Evolutionary conservation across 1,284 basidiomycete species (phyloP), one percentile per base, ranked within the genome.

Genomic region (Cystobasidiaceae sp.): DNA sequence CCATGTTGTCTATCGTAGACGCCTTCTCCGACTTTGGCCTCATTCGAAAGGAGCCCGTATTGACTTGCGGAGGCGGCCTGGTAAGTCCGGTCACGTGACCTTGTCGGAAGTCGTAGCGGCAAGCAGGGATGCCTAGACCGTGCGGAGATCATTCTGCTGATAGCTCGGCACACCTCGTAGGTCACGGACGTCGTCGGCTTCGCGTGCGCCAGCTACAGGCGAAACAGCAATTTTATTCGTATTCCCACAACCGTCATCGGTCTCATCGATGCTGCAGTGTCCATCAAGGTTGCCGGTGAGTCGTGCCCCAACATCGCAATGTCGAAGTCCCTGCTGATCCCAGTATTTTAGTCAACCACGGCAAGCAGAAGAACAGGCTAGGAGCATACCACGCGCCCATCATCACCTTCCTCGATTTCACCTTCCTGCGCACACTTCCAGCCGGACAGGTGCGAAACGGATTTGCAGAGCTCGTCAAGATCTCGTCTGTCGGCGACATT

Each of bases 351-450:
- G 68, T 78, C 70, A 78, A 78, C 73, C 77, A 78, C 73, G 69
- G 71, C 62, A 78, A 78, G 74, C 68, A 76, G 28, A 77, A 77
- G 75, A 77, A 77, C 72, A 60, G 74, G 67, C 72, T 76, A 27
- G 79, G 79, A 58, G 79, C 79, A 33, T 80, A 79, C 73, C 78
- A 79, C 70, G 77, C 78, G 19, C 79, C 79, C 37, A 74, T 78
- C 68, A 77, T 79, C 75, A 80, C 79, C 30, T 79, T 79, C 75
- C 74, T 80, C 54, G 79, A 80, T 74, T 80, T 80, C 71, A 77
- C 78, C 56, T 77, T 79, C 72, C 71, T 80, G 57, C 76, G 76
- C 71, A 80, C 78, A 11, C 73, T 80, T 17, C 78, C 79, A 25
- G 74, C 75, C 34, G 78, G 78, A 49, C 78, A 79, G 71, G 76